phyloP scores from a whole-genome alignment of 192 early-diverging fungal species.

The Glomus cerebriforme region DNA sequence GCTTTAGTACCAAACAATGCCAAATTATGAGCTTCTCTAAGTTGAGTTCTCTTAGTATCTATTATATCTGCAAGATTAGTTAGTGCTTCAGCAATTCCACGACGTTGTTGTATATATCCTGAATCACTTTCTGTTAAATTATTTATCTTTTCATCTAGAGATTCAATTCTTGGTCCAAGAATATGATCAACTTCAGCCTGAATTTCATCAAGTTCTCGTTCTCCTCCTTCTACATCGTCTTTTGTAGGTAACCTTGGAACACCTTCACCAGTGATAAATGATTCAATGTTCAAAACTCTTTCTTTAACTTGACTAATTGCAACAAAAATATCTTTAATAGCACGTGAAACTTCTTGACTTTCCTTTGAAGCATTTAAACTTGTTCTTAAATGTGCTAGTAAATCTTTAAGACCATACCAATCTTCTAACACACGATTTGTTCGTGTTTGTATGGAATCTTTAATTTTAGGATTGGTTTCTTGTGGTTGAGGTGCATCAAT shows the following conservation, averaged over 20 bases:
- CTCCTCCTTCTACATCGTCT: constrained; percentile 26
- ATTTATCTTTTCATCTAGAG: constrained; percentile 39
- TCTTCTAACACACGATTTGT: constrained; percentile 35
- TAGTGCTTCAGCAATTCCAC: constrained; percentile 41
- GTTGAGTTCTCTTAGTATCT: constrained; percentile 39
- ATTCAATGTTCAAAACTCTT: constrained; percentile 32
- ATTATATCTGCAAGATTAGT: constrained; percentile 38
- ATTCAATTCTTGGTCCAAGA: constrained; percentile 34
- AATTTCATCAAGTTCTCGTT: constrained; percentile 28
- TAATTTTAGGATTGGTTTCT: constrained; percentile 27
- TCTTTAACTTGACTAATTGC: constrained; percentile 29
- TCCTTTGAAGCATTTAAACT: constrained; percentile 29
- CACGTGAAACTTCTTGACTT: constrained; percentile 21
- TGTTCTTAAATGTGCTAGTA: constrained; percentile 17
- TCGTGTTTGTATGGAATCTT: constrained; percentile 30
- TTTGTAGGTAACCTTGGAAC: constrained; percentile 21
- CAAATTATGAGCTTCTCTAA: constrained; percentile 43
- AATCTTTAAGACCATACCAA: constrained; percentile 38
- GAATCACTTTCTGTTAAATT: constrained; percentile 27
- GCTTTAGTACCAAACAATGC: constrained; percentile 40
- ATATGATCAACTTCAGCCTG: constrained; percentile 37
- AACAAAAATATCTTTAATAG: constrained; percentile 28
- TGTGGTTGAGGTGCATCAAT: constrained; percentile 23
- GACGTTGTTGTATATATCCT: constrained; percentile 39
- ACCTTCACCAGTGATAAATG: constrained; percentile 21